Conservation (phyloP, 2,329 filamentous ascomycete genomes). For the Fusarium succisae region DNA sequence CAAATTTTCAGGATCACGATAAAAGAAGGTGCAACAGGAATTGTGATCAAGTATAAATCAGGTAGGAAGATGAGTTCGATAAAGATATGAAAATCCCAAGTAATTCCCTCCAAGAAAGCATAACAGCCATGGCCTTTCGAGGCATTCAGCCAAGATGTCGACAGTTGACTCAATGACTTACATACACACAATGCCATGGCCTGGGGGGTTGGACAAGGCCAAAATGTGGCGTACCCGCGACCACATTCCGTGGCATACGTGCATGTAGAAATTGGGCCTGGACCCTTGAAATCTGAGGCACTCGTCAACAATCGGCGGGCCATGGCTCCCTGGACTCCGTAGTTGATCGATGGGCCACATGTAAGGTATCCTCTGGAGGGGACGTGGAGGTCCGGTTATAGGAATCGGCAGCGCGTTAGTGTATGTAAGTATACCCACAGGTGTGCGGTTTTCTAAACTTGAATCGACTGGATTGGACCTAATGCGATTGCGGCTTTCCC, state of each 20-base stretch:
- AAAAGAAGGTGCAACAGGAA: neutral
- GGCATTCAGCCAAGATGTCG: neutral
- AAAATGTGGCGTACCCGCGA: neutral
- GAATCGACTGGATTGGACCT: constrained; percentile 5
- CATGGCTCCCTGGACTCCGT: constrained; percentile 14
- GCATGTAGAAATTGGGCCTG: constrained; percentile 14
- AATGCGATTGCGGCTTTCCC: neutral
- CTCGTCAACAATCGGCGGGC: constrained; percentile 9
- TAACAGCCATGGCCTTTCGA: neutral
- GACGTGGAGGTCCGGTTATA: constrained; percentile 7
- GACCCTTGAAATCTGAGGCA: constrained; percentile 33
- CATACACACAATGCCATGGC: constrained; percentile 1
- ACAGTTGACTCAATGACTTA: neutral
- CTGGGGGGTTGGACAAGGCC: neutral
- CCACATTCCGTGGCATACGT: neutral
- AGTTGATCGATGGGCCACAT: neutral
- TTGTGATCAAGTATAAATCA: neutral
- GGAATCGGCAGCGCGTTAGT: constrained; percentile 13
- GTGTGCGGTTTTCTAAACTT: neutral
- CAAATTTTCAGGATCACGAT: constrained; percentile 1
- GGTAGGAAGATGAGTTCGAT: neutral
- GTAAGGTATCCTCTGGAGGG: neutral
- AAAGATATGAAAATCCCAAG: neutral
- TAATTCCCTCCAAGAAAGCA: neutral
- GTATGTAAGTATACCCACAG: neutral